Evolutionary conservation across 495 filamentous ascomycete genomes (phyloP).

Genomic region (Aspergillus mulundensis): DNA sequence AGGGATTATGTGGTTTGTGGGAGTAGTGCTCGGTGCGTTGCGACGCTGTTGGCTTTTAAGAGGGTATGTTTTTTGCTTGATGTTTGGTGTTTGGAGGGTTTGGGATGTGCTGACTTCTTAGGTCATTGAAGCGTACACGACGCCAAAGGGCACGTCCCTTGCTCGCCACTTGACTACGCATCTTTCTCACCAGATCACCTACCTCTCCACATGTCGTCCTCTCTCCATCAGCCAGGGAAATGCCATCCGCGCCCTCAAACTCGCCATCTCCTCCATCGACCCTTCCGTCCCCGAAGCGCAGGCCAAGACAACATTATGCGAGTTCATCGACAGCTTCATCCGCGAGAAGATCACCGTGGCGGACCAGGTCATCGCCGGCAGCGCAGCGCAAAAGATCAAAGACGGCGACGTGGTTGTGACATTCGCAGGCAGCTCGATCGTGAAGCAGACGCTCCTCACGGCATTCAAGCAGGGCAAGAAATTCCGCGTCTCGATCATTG

Average conservation of each 20-base stretch:
- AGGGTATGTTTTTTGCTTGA: slow-evolving; percentile 50
- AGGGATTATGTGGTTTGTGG: slow-evolving; percentile 85
- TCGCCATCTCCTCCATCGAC: slow-evolving; percentile 80
- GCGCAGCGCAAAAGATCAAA: slow-evolving; percentile 68
- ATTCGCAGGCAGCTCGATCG: slow-evolving; percentile 82
- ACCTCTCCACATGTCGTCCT: slow-evolving; percentile 84
- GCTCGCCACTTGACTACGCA: slow-evolving; percentile 90
- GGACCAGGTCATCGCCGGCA: slow-evolving; percentile 75
- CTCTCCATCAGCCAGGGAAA: slow-evolving; percentile 94
- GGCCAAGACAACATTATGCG: slow-evolving; percentile 71
- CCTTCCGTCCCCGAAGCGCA: slow-evolving; percentile 71
- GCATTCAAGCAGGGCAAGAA: slow-evolving; percentile 64
- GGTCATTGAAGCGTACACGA: slow-evolving; percentile 90
- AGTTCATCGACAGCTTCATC: slow-evolving; percentile 85
- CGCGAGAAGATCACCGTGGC: slow-evolving; percentile 84
- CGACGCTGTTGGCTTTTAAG: slow-evolving; percentile 85
- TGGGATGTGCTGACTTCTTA: slow-evolving; percentile 29
- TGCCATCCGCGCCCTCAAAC: slow-evolving; percentile 89
- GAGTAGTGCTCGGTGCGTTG: slow-evolving; percentile 82
- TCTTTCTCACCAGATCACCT: slow-evolving; percentile 91
- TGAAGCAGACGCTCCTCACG: slow-evolving; percentile 71
- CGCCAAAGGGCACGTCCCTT: slow-evolving; percentile 75
- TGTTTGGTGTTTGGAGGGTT: neutral
- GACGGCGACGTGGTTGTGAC: slow-evolving; percentile 81
- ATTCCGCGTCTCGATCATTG: slow-evolving; percentile 82